Evolutionary conservation across 176 grass and related monocot species (phyloP), one percentile per base, ranked within the genome.

Genomic region (Oryza australiensis): DNA sequence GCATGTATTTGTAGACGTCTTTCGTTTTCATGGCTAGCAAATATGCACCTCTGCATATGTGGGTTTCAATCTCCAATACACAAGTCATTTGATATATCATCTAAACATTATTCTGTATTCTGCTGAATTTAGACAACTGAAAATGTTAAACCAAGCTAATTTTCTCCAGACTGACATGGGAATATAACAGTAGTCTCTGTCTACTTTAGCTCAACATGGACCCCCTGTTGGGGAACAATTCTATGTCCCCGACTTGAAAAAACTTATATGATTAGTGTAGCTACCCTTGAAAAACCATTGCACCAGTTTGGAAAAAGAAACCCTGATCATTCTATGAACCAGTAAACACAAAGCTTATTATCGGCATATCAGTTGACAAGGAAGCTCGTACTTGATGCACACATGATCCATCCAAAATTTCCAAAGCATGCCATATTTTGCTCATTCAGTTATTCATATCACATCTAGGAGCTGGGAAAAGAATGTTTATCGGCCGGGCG

Each of bases 391-490:
- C 41, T 59, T 83, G 12, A 83, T 35, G 43, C 69, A 29, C 15
- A 67, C 32, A 68, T 55, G 43, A 69, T 69, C 45, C 68, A 72
- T 3, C 48, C 26, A 53, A 42, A 28, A 78, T 66, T 79, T 30
- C 16, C n/a, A 6, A 16, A 40, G 5, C 27, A 73, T 80, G 23
- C 42, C 32, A 9, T 80, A 74, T 37, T 59, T 76, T 62, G 29
- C 16, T 70, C 37, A 87, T 43, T 24, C 26, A 68, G 1, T 33
- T 22, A 15, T 38, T 51, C 78, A 76, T 37, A 62, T 15, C 46
- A 48, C 12, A 6, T 5, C 43, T 45, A 53, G 13, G 45, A 10
- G n/a, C 55, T 51, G 37, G n/a, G 26, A 63, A 77, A 64, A 63
- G 13, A 62, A 72, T 28, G 7, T 80, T 22, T 27, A 7, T 72